Percentiles rank a stretch among this genome's conserved stretches.
These are phyloP conservation scores for Phytophthora pistaciae DNA, from an alignment of 352 stramenopile species.

Conservation along the genomic window DNA sequence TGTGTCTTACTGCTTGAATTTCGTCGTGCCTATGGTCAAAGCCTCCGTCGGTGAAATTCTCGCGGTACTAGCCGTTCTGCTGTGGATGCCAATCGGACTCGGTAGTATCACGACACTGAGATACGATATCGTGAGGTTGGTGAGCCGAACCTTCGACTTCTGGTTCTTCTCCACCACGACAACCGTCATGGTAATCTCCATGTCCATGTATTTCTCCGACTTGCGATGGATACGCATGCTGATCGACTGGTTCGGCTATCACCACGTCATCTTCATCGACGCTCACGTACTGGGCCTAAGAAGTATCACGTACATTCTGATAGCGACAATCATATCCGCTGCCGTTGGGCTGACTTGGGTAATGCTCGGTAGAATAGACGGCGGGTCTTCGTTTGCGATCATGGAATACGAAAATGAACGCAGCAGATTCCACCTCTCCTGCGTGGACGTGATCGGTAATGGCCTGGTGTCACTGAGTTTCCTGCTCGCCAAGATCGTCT, in stretches of 20 bases:
- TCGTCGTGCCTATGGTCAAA: constrained; percentile 30
- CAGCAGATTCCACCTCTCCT: constrained; percentile 20
- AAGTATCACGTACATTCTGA: constrained; percentile 17
- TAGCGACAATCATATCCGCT: constrained; percentile 16
- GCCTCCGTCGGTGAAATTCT: constrained; percentile 15
- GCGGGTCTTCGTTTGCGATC: constrained; percentile 17
- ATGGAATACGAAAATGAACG: constrained; percentile 27
- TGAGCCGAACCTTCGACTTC: constrained; percentile 50
- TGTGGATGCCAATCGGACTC: constrained; percentile 38
- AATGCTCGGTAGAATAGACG: constrained; percentile 31
- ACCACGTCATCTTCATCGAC: constrained; percentile 44
- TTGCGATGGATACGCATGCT: constrained; percentile 31
- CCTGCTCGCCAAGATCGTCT: constrained; percentile 37
- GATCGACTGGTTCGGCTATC: constrained; percentile 42
- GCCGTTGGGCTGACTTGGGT: constrained; percentile 15
- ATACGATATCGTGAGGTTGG: constrained; percentile 45
- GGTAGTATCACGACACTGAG: constrained; percentile 40
- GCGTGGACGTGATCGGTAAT: constrained; percentile 39
- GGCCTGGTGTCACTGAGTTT: constrained; percentile 34
- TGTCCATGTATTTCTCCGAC: constrained; percentile 38
- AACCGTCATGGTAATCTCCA: constrained; percentile 31
- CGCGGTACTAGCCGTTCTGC: constrained; percentile 22
- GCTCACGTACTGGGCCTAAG: constrained; percentile 37
- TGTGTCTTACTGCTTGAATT: constrained; percentile 29
- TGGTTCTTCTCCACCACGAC: constrained; percentile 50